These are phyloP conservation scores for Lagenaria siceraria DNA, from an alignment of 306 rosid genomes.

Conservation along the genomic window DNA sequence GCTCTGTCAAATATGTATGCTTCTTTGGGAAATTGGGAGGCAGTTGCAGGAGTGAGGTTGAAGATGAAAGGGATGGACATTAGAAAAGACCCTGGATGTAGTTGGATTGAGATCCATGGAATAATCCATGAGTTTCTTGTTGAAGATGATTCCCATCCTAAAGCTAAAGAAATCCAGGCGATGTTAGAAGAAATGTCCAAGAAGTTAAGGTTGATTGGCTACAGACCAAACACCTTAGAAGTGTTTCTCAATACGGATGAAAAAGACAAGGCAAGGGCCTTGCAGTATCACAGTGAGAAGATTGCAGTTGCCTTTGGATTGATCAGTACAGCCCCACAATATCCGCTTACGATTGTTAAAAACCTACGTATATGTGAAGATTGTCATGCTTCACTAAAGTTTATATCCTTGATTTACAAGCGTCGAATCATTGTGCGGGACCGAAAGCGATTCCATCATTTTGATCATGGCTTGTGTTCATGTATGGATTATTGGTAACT, in stretches of 20 bases:
- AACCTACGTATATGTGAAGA: slow-evolving; percentile 65
- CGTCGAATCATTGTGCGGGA: slow-evolving; percentile 50
- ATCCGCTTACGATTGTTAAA: slow-evolving; percentile 43
- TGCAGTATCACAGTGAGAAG: slow-evolving; percentile 72
- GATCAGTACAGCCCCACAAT: slow-evolving; percentile 38
- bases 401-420: slow-evolving; percentile 45
- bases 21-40: slow-evolving; percentile 53
- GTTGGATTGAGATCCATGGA: slow-evolving; percentile 68
- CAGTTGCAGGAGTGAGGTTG: slow-evolving; percentile 54
- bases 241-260: slow-evolving; percentile 58
- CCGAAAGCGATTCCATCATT: slow-evolving; percentile 75
- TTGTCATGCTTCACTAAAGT: slow-evolving; percentile 61
- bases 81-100: slow-evolving; percentile 75
- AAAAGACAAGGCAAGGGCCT: slow-evolving; percentile 33
- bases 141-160: slow-evolving; percentile 52
- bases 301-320: slow-evolving; percentile 78
- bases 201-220: slow-evolving; percentile 37
- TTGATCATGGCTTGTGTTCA: slow-evolving; percentile 59
- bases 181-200: slow-evolving; percentile 50
- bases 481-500: slow-evolving; percentile 77
- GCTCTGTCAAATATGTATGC: slow-evolving; percentile 77
- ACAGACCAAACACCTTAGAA: slow-evolving; percentile 40
- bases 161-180: slow-evolving; percentile 49
- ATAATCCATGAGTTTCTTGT: slow-evolving; percentile 62
- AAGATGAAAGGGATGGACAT: slow-evolving; percentile 58